phyloP scores from a whole-genome alignment of 257 asterid species.

The Mitragyna speciosa region DNA sequence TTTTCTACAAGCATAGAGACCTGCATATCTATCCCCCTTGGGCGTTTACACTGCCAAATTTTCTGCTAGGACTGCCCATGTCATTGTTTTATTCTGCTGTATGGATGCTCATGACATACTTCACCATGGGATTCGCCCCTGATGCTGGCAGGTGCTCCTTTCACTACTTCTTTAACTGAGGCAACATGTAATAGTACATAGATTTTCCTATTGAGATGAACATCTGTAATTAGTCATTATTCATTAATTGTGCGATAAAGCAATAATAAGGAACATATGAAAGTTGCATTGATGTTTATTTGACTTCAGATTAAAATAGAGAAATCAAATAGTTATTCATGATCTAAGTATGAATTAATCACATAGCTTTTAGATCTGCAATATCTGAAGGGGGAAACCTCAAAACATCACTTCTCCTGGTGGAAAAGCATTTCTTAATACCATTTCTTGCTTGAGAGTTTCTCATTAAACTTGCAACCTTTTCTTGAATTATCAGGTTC shows the following conservation, averaged over 20 bases:
- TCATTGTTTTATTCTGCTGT: conserved; percentile 55
- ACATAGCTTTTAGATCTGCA: conserved; percentile 16
- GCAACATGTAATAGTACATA: neutral
- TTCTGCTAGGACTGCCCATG: conserved; percentile 56
- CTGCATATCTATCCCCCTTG: conserved; percentile 57
- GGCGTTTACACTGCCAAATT: conserved; percentile 53
- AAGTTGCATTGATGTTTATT: neutral
- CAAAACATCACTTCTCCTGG: no score
- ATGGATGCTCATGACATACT: conserved; percentile 56
- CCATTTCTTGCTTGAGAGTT: neutral
- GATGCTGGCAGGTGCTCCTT: conserved; percentile 59
- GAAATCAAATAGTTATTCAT: neutral
- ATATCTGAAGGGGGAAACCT: conserved; percentile 39
- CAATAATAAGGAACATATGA: neutral
- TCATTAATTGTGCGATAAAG: neutral
- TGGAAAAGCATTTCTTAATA: no score
- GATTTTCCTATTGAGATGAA: neutral
- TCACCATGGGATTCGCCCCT: conserved; percentile 69
- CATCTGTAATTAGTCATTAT: no score
- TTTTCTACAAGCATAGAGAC: conserved; percentile 58
- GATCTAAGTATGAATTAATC: no score
- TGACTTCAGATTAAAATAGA: neutral
- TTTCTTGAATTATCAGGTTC: conserved; percentile 38
- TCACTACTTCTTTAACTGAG: neutral
- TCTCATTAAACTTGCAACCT: no score